Conservation (phyloP, 2,329 filamentous ascomycete genomes). For the Aphanoascus verrucosus region DNA sequence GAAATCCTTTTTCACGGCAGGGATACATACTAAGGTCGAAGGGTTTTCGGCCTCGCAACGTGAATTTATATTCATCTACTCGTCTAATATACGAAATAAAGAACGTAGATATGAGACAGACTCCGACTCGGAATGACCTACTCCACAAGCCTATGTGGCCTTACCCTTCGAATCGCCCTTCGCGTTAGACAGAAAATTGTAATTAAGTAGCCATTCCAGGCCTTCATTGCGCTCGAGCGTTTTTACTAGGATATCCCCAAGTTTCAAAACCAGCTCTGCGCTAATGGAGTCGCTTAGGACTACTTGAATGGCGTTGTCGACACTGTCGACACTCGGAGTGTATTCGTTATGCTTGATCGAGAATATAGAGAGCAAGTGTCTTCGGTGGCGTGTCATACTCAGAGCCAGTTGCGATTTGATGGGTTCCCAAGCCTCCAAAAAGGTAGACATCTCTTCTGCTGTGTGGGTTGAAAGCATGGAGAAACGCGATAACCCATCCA, state of each 20-base stretch:
- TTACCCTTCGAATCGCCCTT: neutral
- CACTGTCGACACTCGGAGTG: neutral
- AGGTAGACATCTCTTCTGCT: neutral
- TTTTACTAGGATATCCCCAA: constrained; percentile 2
- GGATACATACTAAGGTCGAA: too few relatives aligned
- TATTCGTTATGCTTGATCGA: neutral
- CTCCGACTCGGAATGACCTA: too few relatives aligned
- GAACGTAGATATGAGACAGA: too few relatives aligned
- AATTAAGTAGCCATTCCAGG: constrained; percentile 4
- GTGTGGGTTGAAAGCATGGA: neutral
- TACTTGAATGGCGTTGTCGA: constrained; percentile 5
- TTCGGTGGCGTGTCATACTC: neutral
- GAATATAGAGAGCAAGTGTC: neutral
- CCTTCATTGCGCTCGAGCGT: constrained; percentile 12
- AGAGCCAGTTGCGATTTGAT: constrained; percentile 2
- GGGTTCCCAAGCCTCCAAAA: constrained; percentile 1
- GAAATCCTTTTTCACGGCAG: too few relatives aligned
- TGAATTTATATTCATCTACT: too few relatives aligned
- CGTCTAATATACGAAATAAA: too few relatives aligned
- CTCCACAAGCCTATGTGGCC: neutral
- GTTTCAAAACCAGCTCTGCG: constrained; percentile 5
- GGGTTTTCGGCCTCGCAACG: too few relatives aligned
- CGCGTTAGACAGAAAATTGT: neutral
- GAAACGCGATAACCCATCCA: neutral
- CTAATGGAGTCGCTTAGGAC: neutral